Evolutionary conservation across 306 rosid species (phyloP), one percentile per base, ranked within the genome.

Genomic region (Cucumis hystrix): DNA sequence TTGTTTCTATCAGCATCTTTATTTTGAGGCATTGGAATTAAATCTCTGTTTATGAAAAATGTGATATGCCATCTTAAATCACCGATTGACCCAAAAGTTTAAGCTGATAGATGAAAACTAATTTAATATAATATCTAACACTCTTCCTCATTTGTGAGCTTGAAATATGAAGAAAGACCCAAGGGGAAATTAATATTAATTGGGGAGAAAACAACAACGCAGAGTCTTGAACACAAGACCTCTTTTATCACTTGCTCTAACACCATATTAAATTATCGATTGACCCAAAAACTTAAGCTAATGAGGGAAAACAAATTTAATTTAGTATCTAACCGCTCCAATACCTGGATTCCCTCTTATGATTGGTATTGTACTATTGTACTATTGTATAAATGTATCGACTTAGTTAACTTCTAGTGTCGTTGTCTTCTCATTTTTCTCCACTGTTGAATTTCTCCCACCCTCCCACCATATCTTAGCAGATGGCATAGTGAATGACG

Each of bases 401-500:
- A 71, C 10, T 45, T 23, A 21, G 54, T 51, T 51, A 47, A 28
- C 21, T 72, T 51, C 15, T 14, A 72, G 15, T 30, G 23, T 51
- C n/a, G 9, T 13, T 25, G 15, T 7, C 2, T 20, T 77, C 75
- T 47, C 8, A 21, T 25, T 63, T 78, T 25, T n/a, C 17, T 17
- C 21, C 35, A 78, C 72, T 77, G 17, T 3, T 55, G 76, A 49
- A 8, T 49, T 18, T 67, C 25, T 25, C 10, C 30, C 14, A 28
- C 43, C 76, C 76, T 43, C 35, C 15, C 54, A 67, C 11, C 55
- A 67, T 39, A 47, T 25, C 43, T 16, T 72, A 49, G 61, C 45
- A 95, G 98, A 95, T 79, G 97, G 90, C 77, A 79, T 95, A 5
- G 85, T 90, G 9, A 79, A 81, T 67, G 86, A 89, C 6, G 91